phyloP scores from a whole-genome alignment of 805 yeast species.

The Myxozyma udenii region DNA sequence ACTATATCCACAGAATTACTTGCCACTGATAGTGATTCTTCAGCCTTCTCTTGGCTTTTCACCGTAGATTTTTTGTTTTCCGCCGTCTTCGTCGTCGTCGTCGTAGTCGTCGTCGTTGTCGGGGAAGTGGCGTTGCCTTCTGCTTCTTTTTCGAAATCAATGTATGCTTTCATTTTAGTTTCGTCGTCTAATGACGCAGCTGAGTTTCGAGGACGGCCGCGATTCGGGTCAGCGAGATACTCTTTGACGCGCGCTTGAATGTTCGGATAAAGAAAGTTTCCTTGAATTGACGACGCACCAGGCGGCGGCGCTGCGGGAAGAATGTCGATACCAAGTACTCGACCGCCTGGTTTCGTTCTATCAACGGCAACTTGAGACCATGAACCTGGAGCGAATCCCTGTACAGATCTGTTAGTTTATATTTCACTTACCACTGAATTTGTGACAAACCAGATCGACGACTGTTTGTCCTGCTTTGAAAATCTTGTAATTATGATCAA shows the following conservation, averaged over 20 bases:
- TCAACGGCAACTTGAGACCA: slow-evolving; percentile 84
- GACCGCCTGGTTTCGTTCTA: slow-evolving; percentile 49
- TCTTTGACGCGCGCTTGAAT: slow-evolving; percentile 59
- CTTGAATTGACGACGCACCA: slow-evolving; percentile 81
- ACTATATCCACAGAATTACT: slow-evolving; percentile 57
- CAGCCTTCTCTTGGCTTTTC: no score
- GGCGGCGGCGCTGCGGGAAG: slow-evolving; percentile 73
- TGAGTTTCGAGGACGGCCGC: slow-evolving; percentile 30
- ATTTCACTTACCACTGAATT: not conserved
- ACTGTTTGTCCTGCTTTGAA: slow-evolving; percentile 59
- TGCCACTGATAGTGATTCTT: slow-evolving; percentile 5
- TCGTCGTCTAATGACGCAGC: slow-evolving; percentile 2
- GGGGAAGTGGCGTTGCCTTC: slow-evolving; percentile 36
- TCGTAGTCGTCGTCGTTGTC: no score
- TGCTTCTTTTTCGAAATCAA: slow-evolving; percentile 35
- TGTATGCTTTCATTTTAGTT: slow-evolving; percentile 21
- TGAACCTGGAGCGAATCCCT: slow-evolving; percentile 87
- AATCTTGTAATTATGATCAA: slow-evolving; percentile 61
- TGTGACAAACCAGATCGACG: slow-evolving; percentile 59
- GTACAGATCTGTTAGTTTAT: not conserved
- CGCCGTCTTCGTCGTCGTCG: no score
- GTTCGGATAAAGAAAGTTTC: slow-evolving; percentile 67
- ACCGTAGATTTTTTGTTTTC: no score
- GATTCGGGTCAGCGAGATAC: slow-evolving; percentile 44
- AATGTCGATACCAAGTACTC: slow-evolving; percentile 77